Percentiles rank a stretch among this genome's conserved stretches.
Evolutionary conservation across 1,139 yeast genomes (phyloP).

Genomic region (Hyphopichia fennica): DNA sequence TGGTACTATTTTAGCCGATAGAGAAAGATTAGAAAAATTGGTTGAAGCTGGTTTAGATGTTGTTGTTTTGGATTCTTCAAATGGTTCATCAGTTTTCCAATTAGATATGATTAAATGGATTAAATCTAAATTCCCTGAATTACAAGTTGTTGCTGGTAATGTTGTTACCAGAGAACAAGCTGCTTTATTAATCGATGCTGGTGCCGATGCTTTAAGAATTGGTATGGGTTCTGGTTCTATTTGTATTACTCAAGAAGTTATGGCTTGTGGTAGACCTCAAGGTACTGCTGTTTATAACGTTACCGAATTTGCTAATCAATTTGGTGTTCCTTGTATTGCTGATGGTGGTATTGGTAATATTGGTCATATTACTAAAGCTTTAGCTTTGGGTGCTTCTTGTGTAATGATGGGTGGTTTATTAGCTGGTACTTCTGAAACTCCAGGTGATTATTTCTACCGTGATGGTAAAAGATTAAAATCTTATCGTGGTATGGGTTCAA

Average conservation of each 20-base stretch:
- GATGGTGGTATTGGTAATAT: slow-evolving; percentile 99
- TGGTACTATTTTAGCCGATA: slow-evolving; percentile 91
- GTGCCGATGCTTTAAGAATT: slow-evolving; percentile 97
- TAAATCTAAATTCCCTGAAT: slow-evolving; percentile 72
- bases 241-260: slow-evolving; percentile 98
- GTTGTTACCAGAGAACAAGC: slow-evolving; percentile 99
- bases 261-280: slow-evolving; percentile 99
- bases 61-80: slow-evolving; percentile 92
- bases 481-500: slow-evolving; percentile 99
- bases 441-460: slow-evolving; percentile 96
- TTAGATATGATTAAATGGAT: slow-evolving; percentile 90
- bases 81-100: slow-evolving; percentile 96
- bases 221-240: slow-evolving; percentile 99
- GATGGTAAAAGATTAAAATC: slow-evolving; percentile 97
- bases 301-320: slow-evolving; percentile 80
- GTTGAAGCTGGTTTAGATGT: slow-evolving; percentile 98
- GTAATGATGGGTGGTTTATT: slow-evolving; percentile 99
- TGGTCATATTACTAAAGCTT: slow-evolving; percentile 96
- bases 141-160: slow-evolving; percentile 95
- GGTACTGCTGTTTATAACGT: slow-evolving; percentile 95
- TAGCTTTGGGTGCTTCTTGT: slow-evolving; percentile 94
- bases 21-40: slow-evolving; percentile 75
- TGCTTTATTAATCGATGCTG: slow-evolving; percentile 90
- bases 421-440: slow-evolving; percentile 98
- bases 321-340: slow-evolving; percentile 96